A percentile compares a stretch with the other conserved stretches of the same genome.
phyloP scores from a whole-genome alignment of 176 grass and related monocot genomes.

The Aegilops speltoides region DNA sequence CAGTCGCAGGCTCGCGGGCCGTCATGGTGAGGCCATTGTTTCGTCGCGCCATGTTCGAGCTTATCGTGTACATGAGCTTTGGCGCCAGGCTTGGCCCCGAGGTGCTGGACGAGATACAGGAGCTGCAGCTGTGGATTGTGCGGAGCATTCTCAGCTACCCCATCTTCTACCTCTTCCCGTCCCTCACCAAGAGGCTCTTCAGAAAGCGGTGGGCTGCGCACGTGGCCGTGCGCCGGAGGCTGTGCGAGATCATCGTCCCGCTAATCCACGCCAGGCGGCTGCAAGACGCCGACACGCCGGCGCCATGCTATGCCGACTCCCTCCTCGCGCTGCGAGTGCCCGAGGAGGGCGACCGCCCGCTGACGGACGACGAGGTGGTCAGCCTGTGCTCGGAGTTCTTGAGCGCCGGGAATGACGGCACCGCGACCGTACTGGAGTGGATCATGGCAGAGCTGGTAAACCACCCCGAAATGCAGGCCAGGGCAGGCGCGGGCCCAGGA shows the following conservation, averaged over 20 bases:
- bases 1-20: not conserved
- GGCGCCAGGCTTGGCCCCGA: slow-evolving; percentile 30
- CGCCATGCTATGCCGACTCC: slow-evolving; percentile 44
- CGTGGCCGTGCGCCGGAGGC: slow-evolving; percentile 14
- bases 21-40: slow-evolving; percentile 32
- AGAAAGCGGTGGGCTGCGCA: slow-evolving; percentile 23
- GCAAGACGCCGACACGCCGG: not conserved
- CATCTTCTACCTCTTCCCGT: slow-evolving; percentile 50
- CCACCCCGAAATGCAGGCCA: slow-evolving; percentile 25
- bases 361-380: slow-evolving; percentile 40
- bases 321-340: slow-evolving; percentile 20
- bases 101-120: slow-evolving; percentile 38
- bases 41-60: slow-evolving; percentile 46
- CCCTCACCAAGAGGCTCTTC: slow-evolving; percentile 53
- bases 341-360: slow-evolving; percentile 34
- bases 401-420: slow-evolving; percentile 43
- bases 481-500: no score
- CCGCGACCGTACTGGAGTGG: slow-evolving; percentile 51
- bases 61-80: slow-evolving; percentile 55
- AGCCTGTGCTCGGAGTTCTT: slow-evolving; percentile 60
- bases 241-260: slow-evolving; percentile 36
- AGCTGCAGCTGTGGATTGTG: not conserved
- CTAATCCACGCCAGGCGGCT: slow-evolving; percentile 16
- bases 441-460: slow-evolving; percentile 61
- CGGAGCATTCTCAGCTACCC: slow-evolving; percentile 1